phyloP scores from a whole-genome alignment of 192 early-diverging fungal genomes.

The Podochytrium sp. region DNA sequence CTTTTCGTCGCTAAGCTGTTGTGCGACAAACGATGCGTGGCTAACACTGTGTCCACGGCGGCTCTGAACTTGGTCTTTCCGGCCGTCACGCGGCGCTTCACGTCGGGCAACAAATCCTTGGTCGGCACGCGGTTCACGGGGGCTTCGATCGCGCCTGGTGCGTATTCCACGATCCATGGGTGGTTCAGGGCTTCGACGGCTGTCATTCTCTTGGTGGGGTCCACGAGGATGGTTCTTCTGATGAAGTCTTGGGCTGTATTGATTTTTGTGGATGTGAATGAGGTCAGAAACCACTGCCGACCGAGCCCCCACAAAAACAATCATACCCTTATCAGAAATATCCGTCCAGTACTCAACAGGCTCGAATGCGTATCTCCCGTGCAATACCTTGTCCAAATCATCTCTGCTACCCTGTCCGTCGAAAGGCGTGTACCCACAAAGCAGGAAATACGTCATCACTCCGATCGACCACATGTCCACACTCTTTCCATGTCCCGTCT shows the following conservation, averaged over 20 bases:
- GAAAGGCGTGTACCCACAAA: slow-evolving; percentile 67
- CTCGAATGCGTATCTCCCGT: slow-evolving; percentile 51
- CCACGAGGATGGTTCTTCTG: slow-evolving; percentile 60
- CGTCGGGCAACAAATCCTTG: slow-evolving; percentile 83
- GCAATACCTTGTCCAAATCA: slow-evolving; percentile 53
- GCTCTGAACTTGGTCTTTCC: slow-evolving; percentile 18
- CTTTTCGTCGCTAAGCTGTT: background rate
- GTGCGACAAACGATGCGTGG: slow-evolving; percentile 2
- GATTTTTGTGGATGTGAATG: background rate
- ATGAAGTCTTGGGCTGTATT: slow-evolving; percentile 81
- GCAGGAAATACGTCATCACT: slow-evolving; percentile 84
- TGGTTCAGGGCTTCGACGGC: slow-evolving; percentile 81
- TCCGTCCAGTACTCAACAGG: slow-evolving; percentile 63
- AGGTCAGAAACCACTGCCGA: background rate
- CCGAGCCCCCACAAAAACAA: background rate
- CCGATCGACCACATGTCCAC: slow-evolving; percentile 97
- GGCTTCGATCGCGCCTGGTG: slow-evolving; percentile 10
- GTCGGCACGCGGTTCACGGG: slow-evolving; percentile 50
- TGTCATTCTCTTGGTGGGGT: slow-evolving; percentile 76
- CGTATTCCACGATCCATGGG: slow-evolving; percentile 71
- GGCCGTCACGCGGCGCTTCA: slow-evolving; percentile 48
- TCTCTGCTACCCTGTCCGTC: slow-evolving; percentile 47
- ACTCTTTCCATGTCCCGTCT: slow-evolving; percentile 81
- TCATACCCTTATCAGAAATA: slow-evolving; percentile 63
- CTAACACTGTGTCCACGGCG: slow-evolving; percentile 21